Conservation (phyloP, 139 green algal genomes). For the Mychonastes homosphaera region DNA sequence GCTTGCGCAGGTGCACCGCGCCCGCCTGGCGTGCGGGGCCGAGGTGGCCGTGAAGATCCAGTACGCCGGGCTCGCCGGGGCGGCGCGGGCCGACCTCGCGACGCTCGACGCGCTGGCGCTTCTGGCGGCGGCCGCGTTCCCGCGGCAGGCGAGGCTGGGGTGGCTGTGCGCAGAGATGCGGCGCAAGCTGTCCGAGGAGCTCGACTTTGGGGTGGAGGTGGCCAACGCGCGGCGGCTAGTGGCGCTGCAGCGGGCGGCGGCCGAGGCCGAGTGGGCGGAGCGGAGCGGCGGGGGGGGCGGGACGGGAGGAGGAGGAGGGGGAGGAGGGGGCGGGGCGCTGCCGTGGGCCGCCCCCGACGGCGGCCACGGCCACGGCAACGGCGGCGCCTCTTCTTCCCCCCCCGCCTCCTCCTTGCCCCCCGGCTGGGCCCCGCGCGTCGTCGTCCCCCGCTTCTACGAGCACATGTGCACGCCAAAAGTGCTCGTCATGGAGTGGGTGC, state of each 20-base stretch:
- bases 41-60: constrained; percentile 75
- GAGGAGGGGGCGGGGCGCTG: no score
- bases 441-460: constrained; percentile 35
- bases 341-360: no score
- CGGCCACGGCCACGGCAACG: no score
- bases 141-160: constrained; percentile 29
- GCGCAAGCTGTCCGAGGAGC: constrained; percentile 60
- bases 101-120: constrained; percentile 35
- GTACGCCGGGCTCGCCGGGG: constrained; percentile 48
- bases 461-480: constrained; percentile 32
- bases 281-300: no score
- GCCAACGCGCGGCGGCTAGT: constrained; percentile 38
- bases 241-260: constrained; percentile 13
- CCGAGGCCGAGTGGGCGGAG: neutral
- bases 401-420: neutral
- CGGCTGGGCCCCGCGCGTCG: neutral
- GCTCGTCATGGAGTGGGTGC: constrained; percentile 18
- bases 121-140: constrained; percentile 35
- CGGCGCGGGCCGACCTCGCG: constrained; percentile 55
- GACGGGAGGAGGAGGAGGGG: no score
- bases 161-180: constrained; percentile 63
- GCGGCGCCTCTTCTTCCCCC: neutral
- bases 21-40: neutral
- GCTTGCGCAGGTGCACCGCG: constrained; percentile 51
- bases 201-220: constrained; percentile 49